Evolutionary conservation across 2,329 filamentous ascomycete species (phyloP).

Genomic region (Cercospora zeina): DNA sequence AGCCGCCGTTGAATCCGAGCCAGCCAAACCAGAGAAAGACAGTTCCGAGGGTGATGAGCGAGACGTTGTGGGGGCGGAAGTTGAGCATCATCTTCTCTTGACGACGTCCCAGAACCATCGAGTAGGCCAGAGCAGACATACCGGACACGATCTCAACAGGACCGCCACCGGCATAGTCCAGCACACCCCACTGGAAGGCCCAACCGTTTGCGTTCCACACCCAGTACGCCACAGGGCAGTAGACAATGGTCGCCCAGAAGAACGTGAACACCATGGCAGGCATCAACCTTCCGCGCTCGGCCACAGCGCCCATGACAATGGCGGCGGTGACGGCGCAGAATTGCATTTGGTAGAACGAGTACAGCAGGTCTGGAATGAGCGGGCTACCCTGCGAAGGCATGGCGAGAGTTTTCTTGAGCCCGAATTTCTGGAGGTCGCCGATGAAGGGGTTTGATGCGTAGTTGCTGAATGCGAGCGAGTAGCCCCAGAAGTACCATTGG

Average conservation of each 20-base stretch:
- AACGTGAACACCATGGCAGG: slow-evolving; percentile 95
- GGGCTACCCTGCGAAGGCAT: slow-evolving; percentile 84
- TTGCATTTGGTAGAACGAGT: slow-evolving; percentile 98
- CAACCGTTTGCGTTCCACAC: slow-evolving; percentile 94
- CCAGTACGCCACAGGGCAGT: slow-evolving; percentile 96
- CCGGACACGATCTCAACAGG: slow-evolving; percentile 97
- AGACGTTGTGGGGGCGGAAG: slow-evolving; percentile 98
- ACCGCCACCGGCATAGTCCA: slow-evolving; percentile 94
- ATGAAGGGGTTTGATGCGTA: slow-evolving; percentile 82
- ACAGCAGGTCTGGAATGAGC: slow-evolving; percentile 84
- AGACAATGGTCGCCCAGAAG: slow-evolving; percentile 94
- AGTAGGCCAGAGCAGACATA: slow-evolving; percentile 90
- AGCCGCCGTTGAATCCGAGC: slow-evolving; percentile 98
- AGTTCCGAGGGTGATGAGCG: slow-evolving; percentile 91
- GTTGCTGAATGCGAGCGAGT: slow-evolving; percentile 86
- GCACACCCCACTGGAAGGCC: slow-evolving; percentile 84
- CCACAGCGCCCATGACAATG: slow-evolving; percentile 87
- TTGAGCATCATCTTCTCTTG: slow-evolving; percentile 99
- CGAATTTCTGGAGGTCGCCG: slow-evolving; percentile 85
- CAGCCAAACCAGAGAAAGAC: slow-evolving; percentile 98
- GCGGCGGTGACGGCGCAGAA: slow-evolving; percentile 92
- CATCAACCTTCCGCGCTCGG: slow-evolving; percentile 88
- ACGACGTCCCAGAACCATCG: slow-evolving; percentile 88
- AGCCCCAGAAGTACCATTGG: slow-evolving; percentile 99
- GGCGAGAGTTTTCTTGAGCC: slow-evolving; percentile 79